Percentiles rank a stretch among this genome's conserved stretches.
Evolutionary conservation across 148 eudicot species (phyloP).

Genomic region (Spergularia marina): DNA sequence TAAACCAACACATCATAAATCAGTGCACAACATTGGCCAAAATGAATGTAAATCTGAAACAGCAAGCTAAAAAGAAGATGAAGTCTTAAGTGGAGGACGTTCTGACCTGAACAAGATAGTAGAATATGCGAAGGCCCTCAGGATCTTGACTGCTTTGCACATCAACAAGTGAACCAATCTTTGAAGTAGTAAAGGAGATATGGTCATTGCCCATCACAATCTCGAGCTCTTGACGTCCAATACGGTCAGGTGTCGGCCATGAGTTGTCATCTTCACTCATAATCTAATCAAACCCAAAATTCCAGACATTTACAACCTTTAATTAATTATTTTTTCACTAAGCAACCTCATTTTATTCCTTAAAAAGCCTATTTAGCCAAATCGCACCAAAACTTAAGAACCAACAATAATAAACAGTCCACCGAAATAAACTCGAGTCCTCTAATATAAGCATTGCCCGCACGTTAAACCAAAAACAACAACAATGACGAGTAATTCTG

Average conservation of each 20-base stretch:
- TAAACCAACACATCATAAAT: neutral
- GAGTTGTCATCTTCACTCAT: conserved; percentile 86
- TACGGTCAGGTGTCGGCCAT: conserved; percentile 85
- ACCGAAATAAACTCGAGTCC: neutral
- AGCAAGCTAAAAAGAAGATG: neutral
- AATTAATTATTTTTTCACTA: neutral
- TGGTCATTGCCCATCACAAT: conserved; percentile 91
- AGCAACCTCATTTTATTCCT: neutral
- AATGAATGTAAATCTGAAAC: neutral
- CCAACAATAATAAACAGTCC: neutral
- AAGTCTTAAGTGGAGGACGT: neutral
- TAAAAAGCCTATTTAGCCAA: neutral
- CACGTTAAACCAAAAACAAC: no score
- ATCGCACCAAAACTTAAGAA: neutral
- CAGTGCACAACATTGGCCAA: neutral
- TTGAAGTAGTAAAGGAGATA: conserved; percentile 80
- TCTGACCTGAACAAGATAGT: conserved; percentile 82
- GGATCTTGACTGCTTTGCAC: conserved; percentile 86
- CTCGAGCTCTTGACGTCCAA: conserved; percentile 83
- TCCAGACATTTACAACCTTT: neutral
- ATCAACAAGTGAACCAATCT: conserved; percentile 91
- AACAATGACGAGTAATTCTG: no score
- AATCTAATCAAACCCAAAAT: conserved; percentile 34
- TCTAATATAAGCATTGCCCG: no score
- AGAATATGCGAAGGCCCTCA: conserved; percentile 82